These are phyloP conservation scores for Sporisorium iseilematis-ciliati DNA, from an alignment of 1,284 basidiomycete genomes.

Conservation along the genomic window DNA sequence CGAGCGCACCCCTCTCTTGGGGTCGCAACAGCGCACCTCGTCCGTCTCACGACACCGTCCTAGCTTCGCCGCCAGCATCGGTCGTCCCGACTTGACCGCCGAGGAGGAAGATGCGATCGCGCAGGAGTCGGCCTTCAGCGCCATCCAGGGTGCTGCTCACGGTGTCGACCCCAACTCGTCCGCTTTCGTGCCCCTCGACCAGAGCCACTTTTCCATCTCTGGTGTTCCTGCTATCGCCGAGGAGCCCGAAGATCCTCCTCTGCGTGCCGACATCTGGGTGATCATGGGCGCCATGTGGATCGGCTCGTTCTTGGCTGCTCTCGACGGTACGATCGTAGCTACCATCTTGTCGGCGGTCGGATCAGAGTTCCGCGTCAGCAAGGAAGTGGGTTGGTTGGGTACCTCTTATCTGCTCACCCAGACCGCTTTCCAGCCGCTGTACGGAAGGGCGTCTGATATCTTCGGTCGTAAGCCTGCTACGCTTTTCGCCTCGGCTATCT, in stretches of 20 bases:
- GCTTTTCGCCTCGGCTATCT: conserved; percentile 65
- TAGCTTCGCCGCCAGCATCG: conserved; percentile 52
- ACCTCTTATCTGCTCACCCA: conserved; percentile 68
- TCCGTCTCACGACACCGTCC: conserved; percentile 45
- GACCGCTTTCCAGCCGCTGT: conserved; percentile 68
- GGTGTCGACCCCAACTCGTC: conserved; percentile 68
- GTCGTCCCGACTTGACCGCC: conserved; percentile 43
- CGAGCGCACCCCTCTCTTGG: conserved; percentile 59
- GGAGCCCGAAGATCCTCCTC: conserved; percentile 42
- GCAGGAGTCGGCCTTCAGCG: conserved; percentile 65
- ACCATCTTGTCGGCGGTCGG: conserved; percentile 65
- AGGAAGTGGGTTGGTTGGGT: conserved; percentile 66
- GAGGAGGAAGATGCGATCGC: conserved; percentile 62
- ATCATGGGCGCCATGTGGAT: conserved; percentile 69
- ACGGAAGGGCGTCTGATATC: conserved; percentile 66
- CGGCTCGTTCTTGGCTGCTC: conserved; percentile 63
- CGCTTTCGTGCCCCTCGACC: conserved; percentile 63
- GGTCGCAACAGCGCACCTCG: conserved; percentile 24
- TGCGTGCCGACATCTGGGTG: conserved; percentile 59
- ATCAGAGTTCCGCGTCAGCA: conserved; percentile 66
- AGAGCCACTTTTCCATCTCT: conserved; percentile 60
- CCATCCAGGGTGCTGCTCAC: conserved; percentile 62
- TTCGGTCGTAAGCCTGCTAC: conserved; percentile 68
- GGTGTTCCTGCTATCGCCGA: conserved; percentile 36
- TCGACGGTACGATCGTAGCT: conserved; percentile 68